Conservation (phyloP, 1,284 basidiomycete genomes). For the Macrocybe sp. region DNA sequence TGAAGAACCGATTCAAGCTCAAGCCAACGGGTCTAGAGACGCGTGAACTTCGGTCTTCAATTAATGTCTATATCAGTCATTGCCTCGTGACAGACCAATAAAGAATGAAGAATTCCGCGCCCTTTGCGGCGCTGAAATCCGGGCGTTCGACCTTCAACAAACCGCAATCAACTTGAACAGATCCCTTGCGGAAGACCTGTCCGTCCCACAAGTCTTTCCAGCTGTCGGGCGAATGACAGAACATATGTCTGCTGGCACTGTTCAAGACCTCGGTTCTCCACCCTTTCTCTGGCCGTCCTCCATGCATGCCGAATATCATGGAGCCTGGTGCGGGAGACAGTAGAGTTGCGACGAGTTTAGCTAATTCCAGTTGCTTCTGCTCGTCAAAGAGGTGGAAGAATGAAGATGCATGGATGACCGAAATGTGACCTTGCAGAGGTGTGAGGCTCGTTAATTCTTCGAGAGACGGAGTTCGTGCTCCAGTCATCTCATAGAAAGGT, state of each 20-base stretch:
- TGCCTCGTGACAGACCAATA: conserved; percentile 18
- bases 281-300: conserved; percentile 19
- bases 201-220: conserved; percentile 33
- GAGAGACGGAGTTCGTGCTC: conserved; percentile 22
- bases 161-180: conserved; percentile 17
- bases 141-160: conserved; percentile 8
- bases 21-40: no score
- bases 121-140: background rate
- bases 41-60: no score
- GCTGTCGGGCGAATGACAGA: conserved; percentile 32
- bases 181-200: conserved; percentile 20
- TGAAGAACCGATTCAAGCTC: no score
- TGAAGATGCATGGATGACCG: conserved; percentile 38
- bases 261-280: conserved; percentile 2
- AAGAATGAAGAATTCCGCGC: conserved; percentile 4
- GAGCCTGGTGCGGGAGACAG: conserved; percentile 17
- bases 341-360: conserved; percentile 28
- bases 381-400: conserved; percentile 50
- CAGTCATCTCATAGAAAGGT: conserved; percentile 19
- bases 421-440: conserved; percentile 36
- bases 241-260: conserved; percentile 14
- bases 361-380: conserved; percentile 34
- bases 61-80: background rate
- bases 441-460: conserved; percentile 30
- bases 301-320: conserved; percentile 17